phyloP scores from a whole-genome alignment of 768 basidiomycete genomes.

The Collybia sordida region DNA sequence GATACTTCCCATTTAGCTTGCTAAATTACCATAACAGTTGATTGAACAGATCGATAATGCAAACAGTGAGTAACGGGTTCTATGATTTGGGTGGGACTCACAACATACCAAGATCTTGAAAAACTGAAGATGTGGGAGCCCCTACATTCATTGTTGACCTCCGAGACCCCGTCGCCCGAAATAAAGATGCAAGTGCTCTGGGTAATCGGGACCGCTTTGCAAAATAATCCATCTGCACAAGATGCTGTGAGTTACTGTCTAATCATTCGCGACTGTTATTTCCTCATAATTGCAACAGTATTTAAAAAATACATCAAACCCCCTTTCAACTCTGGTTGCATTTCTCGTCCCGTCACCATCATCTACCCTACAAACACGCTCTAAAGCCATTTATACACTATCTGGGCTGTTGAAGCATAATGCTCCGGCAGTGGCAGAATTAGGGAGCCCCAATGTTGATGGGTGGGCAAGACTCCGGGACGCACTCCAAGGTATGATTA shows the following conservation, averaged over 20 bases:
- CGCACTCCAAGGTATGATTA: constrained; percentile 60
- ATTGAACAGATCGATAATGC: constrained; percentile 91
- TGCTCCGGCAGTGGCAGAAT: constrained; percentile 55
- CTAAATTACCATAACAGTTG: constrained; percentile 43
- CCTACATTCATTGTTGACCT: constrained; percentile 60
- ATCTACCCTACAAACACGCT: constrained; percentile 53
- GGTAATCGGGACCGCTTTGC: constrained; percentile 87
- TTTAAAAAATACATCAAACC: constrained; percentile 48
- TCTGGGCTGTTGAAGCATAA: constrained; percentile 82
- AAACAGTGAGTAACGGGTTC: constrained; percentile 57
- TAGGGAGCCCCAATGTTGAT: constrained; percentile 42
- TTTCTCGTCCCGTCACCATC: constrained; percentile 54
- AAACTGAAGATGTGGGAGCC: constrained; percentile 80
- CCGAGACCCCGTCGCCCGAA: constrained; percentile 51
- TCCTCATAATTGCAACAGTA: constrained; percentile 40
- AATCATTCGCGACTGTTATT: background rate
- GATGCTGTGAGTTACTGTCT: constrained; percentile 51
- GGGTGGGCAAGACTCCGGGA: constrained; percentile 68
- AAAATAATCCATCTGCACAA: constrained; percentile 88
- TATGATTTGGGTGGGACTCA: background rate
- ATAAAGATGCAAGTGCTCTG: constrained; percentile 73
- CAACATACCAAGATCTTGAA: constrained; percentile 56
- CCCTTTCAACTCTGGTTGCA: constrained; percentile 61
- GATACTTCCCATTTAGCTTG: background rate
- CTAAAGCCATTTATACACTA: constrained; percentile 82